Evolutionary conservation across 2,329 filamentous ascomycete genomes (phyloP), one percentile per base, ranked within the genome.

Genomic region (Pestalotiopsis fici): DNA sequence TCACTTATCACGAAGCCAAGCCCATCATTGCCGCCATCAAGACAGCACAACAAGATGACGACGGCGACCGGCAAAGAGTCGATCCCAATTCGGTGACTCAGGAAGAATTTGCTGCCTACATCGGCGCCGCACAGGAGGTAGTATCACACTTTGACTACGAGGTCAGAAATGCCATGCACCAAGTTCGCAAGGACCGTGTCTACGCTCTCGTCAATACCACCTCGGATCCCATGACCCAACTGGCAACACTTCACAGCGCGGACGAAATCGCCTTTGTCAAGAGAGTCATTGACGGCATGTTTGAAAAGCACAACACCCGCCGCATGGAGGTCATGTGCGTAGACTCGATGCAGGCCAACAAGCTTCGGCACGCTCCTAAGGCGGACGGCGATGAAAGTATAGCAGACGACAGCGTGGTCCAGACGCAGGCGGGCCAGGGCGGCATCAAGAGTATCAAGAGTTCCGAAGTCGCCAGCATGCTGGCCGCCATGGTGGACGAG

Each of bases 171-270:
- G 88, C 88, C 3, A 81, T 88, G 43, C 89, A 96, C 74, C 95
- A 98, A 78, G 76, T 79, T 31, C 85, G 85, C 11, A 88, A 87
- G 71, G 83, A 89, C 73, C 88, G 89, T n/a, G 83, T 94, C 25
- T 97, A 91, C 78, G 93, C 93, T 2, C 85, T 99, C 39, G 91
- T 98, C 59, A 99, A 99, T 80, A 93, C 91, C 1, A 91, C 92
- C 11, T 94, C 91, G 69, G 96, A 99, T 78, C 84, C 91, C 0
- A 83, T 95, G 68, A 97, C 94, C 15, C 64, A 66, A 37, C 64
- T 66, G 37, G 64, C 64, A 1, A 66, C 64, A 11, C 28, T 66
- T 5, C 64, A 66, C 56, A 57, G 35, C 12, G n/a, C 64, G 3
- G 64, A 66, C 31, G 50, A 66, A 56, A 66, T 98, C 37, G 89